These are phyloP conservation scores for Tylopilus rubrobrunneus DNA, from an alignment of 768 basidiomycete species.

Conservation along the genomic window DNA sequence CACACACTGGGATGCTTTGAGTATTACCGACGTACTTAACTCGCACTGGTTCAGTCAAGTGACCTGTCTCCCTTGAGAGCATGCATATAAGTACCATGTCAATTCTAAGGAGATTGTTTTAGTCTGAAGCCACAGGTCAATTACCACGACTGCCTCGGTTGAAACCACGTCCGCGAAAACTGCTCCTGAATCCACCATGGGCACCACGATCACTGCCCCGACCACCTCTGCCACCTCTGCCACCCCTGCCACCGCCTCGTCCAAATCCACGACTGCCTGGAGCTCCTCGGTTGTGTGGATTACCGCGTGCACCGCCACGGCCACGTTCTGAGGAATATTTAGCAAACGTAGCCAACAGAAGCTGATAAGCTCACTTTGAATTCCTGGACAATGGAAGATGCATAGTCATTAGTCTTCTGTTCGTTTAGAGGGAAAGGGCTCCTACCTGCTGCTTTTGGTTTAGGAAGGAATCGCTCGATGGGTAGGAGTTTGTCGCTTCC, in stretches of 20 bases:
- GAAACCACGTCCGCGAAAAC: constrained; percentile 42
- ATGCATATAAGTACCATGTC: too few species aligned
- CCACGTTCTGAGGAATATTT: constrained; percentile 43
- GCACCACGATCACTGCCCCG: constrained; percentile 39
- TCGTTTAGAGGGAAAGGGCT: constrained; percentile 17
- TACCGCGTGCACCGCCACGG: constrained; percentile 33
- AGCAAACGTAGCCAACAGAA: constrained; percentile 8
- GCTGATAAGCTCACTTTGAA: constrained; percentile 8
- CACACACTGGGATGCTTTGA: too few species aligned
- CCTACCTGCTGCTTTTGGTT: constrained; percentile 82
- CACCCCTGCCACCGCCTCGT: constrained; percentile 36
- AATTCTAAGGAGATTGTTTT: not conserved
- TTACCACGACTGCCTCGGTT: constrained; percentile 47
- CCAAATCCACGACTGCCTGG: constrained; percentile 31
- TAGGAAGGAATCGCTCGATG: constrained; percentile 94
- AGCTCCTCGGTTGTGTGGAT: constrained; percentile 25
- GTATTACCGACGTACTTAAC: too few species aligned
- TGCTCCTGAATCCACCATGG: constrained; percentile 46
- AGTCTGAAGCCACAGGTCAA: constrained; percentile 22
- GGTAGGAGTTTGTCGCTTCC: constrained; percentile 96
- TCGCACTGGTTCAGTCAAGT: too few species aligned
- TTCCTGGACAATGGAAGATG: constrained; percentile 25
- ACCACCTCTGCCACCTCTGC: constrained; percentile 37
- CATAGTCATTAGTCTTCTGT: not conserved
- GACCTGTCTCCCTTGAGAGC: too few species aligned